Conservation (phyloP, 1,284 basidiomycete species). For the Melampsora larici-populina region DNA sequence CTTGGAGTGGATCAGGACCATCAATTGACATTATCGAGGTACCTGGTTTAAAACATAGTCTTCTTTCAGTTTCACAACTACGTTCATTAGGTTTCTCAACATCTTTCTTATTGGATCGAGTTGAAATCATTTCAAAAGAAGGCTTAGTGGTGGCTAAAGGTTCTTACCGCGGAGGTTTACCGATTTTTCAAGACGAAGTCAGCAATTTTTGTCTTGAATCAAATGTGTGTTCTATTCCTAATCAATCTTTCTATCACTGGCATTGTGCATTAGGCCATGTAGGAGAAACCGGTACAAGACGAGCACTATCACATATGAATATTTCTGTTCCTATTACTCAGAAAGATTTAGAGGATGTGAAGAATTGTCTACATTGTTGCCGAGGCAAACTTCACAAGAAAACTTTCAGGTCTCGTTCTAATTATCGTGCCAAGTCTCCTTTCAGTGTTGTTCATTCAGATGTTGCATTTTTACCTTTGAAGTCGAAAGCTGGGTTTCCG, state of each 20-base stretch:
- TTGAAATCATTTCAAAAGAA: background rate
- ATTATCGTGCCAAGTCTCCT: background rate
- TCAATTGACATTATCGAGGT: background rate
- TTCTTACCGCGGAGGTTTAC: no score
- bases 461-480: no score
- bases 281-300: background rate
- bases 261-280: background rate
- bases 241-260: background rate
- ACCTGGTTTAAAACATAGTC: background rate
- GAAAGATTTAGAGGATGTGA: background rate
- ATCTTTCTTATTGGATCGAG: background rate
- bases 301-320: background rate
- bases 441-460: no score
- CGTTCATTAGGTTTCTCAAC: background rate
- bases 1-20: background rate
- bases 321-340: background rate
- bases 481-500: no score
- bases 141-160: background rate
- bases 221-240: background rate
- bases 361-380: background rate
- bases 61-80: no score
- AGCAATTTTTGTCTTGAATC: background rate
- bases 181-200: background rate
- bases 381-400: background rate
- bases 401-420: background rate